Conservation (phyloP, 345 rosid genomes). For the Eucalyptus camaldulensis region DNA sequence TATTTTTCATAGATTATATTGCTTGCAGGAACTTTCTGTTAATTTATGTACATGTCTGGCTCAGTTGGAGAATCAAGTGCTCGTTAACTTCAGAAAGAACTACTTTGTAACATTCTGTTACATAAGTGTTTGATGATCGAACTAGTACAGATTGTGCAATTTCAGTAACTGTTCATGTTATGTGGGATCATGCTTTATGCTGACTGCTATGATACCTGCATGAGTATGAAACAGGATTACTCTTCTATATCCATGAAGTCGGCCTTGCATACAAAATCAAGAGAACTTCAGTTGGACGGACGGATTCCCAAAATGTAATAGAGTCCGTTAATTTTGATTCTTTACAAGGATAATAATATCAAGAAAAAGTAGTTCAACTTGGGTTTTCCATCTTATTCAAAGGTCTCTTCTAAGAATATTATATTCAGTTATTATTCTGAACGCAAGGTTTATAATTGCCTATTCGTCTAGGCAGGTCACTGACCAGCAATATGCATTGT, state of each 20-base stretch:
- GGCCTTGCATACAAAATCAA: not conserved
- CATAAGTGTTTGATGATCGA: not conserved
- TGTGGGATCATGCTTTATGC: not conserved
- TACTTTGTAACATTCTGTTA: not conserved
- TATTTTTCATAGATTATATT: not conserved
- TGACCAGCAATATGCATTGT: not conserved
- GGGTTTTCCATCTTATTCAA: not conserved
- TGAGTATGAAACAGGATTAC: not conserved
- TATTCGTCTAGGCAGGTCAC: not conserved
- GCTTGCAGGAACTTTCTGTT: not conserved
- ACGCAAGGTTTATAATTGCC: not conserved
- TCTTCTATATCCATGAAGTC: not conserved
- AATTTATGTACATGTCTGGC: not conserved
- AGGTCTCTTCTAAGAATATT: not conserved
- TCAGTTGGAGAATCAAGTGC: not conserved
- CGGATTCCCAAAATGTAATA: not conserved
- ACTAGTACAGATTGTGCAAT: not conserved
- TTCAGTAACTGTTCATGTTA: not conserved
- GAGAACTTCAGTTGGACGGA: not conserved
- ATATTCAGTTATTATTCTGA: not conserved
- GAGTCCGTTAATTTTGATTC: not conserved
- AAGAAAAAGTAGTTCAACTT: not conserved
- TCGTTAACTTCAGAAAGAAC: not conserved
- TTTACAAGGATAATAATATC: not conserved
- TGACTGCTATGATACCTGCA: not conserved